phyloP scores from a whole-genome alignment of 768 basidiomycete genomes.

The Auriculariales sp. region DNA sequence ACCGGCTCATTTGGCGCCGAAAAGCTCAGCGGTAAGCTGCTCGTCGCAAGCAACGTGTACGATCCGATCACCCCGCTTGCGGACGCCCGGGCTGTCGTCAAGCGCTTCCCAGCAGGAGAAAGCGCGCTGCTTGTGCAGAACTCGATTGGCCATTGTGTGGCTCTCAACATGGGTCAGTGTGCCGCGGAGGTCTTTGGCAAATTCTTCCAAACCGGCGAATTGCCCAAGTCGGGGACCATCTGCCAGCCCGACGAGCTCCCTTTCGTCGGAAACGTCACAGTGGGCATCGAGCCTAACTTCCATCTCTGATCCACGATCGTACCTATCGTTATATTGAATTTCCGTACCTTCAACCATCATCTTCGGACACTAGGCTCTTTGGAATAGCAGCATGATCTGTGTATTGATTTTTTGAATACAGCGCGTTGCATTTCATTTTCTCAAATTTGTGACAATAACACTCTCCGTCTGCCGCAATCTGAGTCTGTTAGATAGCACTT shows the following conservation, averaged over 20 bases:
- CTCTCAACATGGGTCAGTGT: slow-evolving; percentile 1
- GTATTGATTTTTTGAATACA: too few relatives aligned
- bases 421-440: too few relatives aligned
- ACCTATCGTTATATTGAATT: too few relatives aligned
- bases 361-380: too few relatives aligned
- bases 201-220: slow-evolving; percentile 1
- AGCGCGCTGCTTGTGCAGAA: not conserved
- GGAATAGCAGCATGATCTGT: too few relatives aligned
- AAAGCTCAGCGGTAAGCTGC: not conserved
- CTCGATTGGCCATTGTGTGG: not conserved
- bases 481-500: too few relatives aligned
- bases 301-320: too few relatives aligned
- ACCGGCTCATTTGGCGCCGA: not conserved
- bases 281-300: not conserved
- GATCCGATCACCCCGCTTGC: not conserved
- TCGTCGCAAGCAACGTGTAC: not conserved
- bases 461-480: too few relatives aligned
- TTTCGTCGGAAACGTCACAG: not conserved
- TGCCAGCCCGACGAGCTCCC: slow-evolving; percentile 1
- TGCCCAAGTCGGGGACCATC: slow-evolving; percentile 2
- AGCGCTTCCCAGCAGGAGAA: not conserved
- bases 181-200: not conserved
- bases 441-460: too few relatives aligned
- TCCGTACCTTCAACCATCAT: too few relatives aligned
- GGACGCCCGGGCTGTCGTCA: not conserved